Evolutionary conservation across 139 green algal genomes (phyloP).

Genomic region (Haematococcus lacustris): DNA sequence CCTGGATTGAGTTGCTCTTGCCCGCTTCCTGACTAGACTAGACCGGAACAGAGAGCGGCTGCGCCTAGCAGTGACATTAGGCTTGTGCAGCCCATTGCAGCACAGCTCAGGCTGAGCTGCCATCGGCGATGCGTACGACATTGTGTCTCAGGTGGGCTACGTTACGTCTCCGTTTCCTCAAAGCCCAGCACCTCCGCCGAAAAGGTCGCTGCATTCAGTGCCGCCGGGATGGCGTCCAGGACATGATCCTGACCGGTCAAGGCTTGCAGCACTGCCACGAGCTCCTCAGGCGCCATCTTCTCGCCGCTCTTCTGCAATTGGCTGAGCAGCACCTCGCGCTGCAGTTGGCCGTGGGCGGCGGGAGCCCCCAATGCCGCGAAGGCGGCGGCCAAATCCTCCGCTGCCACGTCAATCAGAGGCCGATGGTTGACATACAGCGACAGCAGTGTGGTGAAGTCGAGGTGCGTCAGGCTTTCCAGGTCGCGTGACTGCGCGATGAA

Average conservation of each 20-base stretch:
- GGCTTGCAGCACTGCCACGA: slow-evolving; percentile 25
- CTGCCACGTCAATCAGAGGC: slow-evolving; percentile 34
- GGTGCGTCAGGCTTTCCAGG: slow-evolving; percentile 12
- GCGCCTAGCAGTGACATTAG: background rate
- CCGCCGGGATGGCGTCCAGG: slow-evolving; percentile 30
- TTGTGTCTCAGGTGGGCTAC: background rate
- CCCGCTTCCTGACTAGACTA: background rate
- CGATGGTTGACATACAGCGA: slow-evolving; percentile 39
- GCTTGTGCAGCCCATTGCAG: background rate
- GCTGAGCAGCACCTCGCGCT: slow-evolving; percentile 32
- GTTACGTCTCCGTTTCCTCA: slow-evolving; percentile 10
- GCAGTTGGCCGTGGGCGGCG: slow-evolving; percentile 7
- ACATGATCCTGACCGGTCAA: slow-evolving; percentile 30
- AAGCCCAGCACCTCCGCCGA: slow-evolving; percentile 55
- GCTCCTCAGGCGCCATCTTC: slow-evolving; percentile 39
- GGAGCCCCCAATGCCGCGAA: slow-evolving; percentile 43
- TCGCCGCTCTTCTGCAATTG: slow-evolving; percentile 44
- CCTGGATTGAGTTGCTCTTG: background rate
- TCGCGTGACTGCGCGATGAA: slow-evolving; percentile 27
- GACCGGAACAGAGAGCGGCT: background rate
- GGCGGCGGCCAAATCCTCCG: slow-evolving; percentile 39
- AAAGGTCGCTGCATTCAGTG: slow-evolving; percentile 36
- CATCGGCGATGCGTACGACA: background rate
- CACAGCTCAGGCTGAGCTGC: background rate
- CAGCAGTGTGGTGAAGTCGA: slow-evolving; percentile 55